phyloP scores from a whole-genome alignment of 495 filamentous ascomycete species.

The Venustampulla echinocandica region DNA sequence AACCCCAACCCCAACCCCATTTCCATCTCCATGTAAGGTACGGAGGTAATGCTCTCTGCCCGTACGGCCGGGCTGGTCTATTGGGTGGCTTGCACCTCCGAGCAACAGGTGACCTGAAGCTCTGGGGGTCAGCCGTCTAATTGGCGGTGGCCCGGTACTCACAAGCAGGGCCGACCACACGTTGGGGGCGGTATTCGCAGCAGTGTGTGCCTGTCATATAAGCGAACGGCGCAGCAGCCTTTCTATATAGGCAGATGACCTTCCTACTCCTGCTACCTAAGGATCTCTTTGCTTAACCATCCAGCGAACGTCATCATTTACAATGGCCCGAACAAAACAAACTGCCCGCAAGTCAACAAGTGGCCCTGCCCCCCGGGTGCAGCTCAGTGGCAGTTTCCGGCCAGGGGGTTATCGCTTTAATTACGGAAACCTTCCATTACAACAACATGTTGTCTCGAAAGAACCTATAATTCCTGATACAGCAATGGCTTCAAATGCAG shows the following conservation, averaged over 20 bases:
- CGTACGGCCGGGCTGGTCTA: too few species aligned
- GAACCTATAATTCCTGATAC: neutral
- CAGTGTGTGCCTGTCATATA: too few species aligned
- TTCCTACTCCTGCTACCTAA: neutral
- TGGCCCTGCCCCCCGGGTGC: slow-evolving; percentile 97
- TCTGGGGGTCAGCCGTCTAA: too few species aligned
- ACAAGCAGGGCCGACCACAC: too few species aligned
- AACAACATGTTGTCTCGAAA: neutral
- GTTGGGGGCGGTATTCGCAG: too few species aligned
- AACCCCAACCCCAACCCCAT: too few species aligned
- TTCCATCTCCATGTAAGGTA: too few species aligned
- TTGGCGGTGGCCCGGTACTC: too few species aligned
- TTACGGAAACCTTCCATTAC: neutral
- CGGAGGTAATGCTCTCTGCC: too few species aligned
- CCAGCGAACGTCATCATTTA: slow-evolving; percentile 31
- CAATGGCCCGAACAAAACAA: slow-evolving; percentile 98
- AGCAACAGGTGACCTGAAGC: too few species aligned
- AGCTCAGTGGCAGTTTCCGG: slow-evolving; percentile 40
- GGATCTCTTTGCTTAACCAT: neutral
- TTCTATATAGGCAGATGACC: neutral
- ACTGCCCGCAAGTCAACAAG: slow-evolving; percentile 98
- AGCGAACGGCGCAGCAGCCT: slow-evolving; percentile 2
- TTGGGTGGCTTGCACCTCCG: too few species aligned
- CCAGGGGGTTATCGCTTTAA: neutral
- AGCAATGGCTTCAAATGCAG: neutral